Evolutionary conservation across 108 stramenopile genomes (phyloP), one percentile per base, ranked within the genome.

Genomic region (Cylindrotheca fusiformis): DNA sequence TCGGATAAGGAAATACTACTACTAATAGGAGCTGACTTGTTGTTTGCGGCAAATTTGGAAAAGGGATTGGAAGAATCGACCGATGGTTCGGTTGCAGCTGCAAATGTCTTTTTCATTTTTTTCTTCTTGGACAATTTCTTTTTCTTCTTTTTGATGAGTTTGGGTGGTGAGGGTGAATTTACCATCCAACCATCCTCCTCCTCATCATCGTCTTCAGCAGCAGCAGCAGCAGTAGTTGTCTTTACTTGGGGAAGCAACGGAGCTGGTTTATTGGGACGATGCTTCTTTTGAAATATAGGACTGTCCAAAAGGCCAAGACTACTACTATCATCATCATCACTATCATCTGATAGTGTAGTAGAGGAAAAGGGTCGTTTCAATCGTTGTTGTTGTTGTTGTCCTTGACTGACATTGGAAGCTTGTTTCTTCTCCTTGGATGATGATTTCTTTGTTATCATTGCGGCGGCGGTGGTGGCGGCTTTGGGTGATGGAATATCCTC

Each of bases 401-500:
- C n/a, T n/a, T n/a, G n/a, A n/a, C n/a, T n/a, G n/a, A n/a, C n/a
- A n/a, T n/a, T n/a, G n/a, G n/a, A n/a, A n/a, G n/a, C n/a, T n/a
- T n/a, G n/a, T n/a, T n/a, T n/a, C n/a, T 41, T 14, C 36, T 41
- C 36, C 36, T 10, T 14, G 6, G 36, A 6, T 41, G 36, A 6
- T 41, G 36, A 41, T 41, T 6, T 10, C 14, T 6, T 10, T 41
- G 36, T 14, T 14, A 41, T 14, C 10, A 6, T 14, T 41, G 6
- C 14, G 36, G 10, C 10, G 10, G 6, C 14, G 6, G 6, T 41
- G 36, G 36, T 6, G 14, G 36, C 14, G 36, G 36, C 10, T 10
- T 6, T 10, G 14, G 36, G 36, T 14, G 36, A 41, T 41, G 6
- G 36, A 6, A 41, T 80, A 55, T 77, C 60, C 31, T 83, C 83